These are phyloP conservation scores for Candida sp. DNA, from an alignment of 1,139 yeast species.

Conservation along the genomic window DNA sequence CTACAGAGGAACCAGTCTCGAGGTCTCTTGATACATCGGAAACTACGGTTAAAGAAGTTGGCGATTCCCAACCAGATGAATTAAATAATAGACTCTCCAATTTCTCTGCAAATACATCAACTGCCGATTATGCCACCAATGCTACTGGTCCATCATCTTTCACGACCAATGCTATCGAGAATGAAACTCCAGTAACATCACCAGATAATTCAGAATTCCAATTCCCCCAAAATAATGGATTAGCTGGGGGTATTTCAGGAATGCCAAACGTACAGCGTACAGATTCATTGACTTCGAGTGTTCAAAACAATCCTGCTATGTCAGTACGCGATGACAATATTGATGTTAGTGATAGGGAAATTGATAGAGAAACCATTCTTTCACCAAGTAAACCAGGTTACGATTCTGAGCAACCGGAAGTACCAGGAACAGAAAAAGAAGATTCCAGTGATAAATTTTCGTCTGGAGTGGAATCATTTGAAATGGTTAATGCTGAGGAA, in stretches of 20 bases:
- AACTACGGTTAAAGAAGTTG: slow-evolving; percentile 3
- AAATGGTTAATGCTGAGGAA: slow-evolving; percentile 51
- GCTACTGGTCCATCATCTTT: slow-evolving; percentile 16
- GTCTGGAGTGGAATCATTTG: slow-evolving; percentile 52
- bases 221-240: slow-evolving; percentile 46
- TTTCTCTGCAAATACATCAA: slow-evolving; percentile 14
- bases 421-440: slow-evolving; percentile 9
- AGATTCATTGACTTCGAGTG: slow-evolving; percentile 84
- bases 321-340: slow-evolving; percentile 77
- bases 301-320: slow-evolving; percentile 86
- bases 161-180: slow-evolving; percentile 23
- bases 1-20: slow-evolving; percentile 1
- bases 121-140: slow-evolving; percentile 34
- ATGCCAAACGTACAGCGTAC: slow-evolving; percentile 57
- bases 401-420: slow-evolving; percentile 4
- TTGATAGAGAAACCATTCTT: slow-evolving; percentile 17
- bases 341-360: slow-evolving; percentile 57
- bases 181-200: slow-evolving; percentile 55
- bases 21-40: slow-evolving; percentile 5
- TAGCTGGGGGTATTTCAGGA: slow-evolving; percentile 42
- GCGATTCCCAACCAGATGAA: slow-evolving; percentile 6
- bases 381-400: slow-evolving; percentile 12
- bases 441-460: slow-evolving; percentile 38
- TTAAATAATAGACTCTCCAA: slow-evolving; percentile 15
- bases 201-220: slow-evolving; percentile 53